These are phyloP conservation scores for Elsinoe fawcettii DNA, from an alignment of 2,329 filamentous ascomycete species.

Conservation along the genomic window DNA sequence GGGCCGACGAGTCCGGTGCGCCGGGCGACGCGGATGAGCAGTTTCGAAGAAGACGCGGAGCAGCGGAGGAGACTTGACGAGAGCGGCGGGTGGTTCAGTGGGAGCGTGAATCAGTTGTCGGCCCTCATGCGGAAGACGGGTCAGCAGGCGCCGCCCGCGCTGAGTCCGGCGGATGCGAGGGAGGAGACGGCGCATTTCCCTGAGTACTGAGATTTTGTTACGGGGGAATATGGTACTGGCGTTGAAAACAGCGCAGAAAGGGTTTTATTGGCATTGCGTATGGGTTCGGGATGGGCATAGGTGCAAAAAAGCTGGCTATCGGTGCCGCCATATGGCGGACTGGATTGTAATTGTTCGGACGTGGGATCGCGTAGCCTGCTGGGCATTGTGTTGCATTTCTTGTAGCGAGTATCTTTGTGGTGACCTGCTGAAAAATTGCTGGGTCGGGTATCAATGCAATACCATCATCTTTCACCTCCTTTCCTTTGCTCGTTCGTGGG, in stretches of 20 bases:
- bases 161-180: constrained; percentile 13
- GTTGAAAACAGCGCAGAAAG: neutral
- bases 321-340: neutral
- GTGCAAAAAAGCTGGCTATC: constrained; percentile 2
- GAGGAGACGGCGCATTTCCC: constrained; percentile 5
- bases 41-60: constrained; percentile 20
- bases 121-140: constrained; percentile 17
- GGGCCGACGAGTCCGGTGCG: constrained; percentile 8
- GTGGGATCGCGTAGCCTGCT: neutral
- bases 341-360: neutral
- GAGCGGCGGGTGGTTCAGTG: constrained; percentile 27
- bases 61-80: constrained; percentile 23
- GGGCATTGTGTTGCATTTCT: neutral
- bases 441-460: constrained; percentile 2
- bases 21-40: constrained; percentile 7
- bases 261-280: constrained; percentile 3
- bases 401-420: constrained; percentile 1
- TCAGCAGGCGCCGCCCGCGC: neutral
- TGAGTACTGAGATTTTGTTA: constrained; percentile 13
- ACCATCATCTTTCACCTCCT: neutral
- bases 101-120: constrained; percentile 27
- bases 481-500: neutral
- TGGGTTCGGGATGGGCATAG: neutral
- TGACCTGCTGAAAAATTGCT: neutral
- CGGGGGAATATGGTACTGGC: neutral